Base-by-base conservation (phyloP, 208 protist species). In the Crithidia thermophila region DNA sequence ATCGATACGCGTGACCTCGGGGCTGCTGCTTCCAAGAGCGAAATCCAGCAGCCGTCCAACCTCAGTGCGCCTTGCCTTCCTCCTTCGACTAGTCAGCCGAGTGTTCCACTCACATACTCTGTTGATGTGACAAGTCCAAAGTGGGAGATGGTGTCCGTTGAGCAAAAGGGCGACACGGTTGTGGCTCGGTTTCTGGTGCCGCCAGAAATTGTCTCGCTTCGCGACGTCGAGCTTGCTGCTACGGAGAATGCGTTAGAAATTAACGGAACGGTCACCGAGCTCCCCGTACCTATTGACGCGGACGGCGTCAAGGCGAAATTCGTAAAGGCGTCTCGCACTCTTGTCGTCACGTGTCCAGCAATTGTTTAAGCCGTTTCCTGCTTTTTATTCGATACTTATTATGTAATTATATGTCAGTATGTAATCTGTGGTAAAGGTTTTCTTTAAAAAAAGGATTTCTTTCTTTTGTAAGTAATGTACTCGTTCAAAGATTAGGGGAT, bases 271-370 rank as follows among this genome's bases (percentile, higher is more conserved):
- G 58, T 61, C 1, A 67, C 77, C 9, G 61, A 72, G 36, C 60
- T 94, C 23, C 79, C 85, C 6, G 58, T 60, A 4, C 2, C 50
- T 21, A 77, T 91, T 53, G 63, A 63, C 52, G 63, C 75, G 8
- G 79, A 87, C 62, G 59, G 53, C 30, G 78, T 88, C 0, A 68
- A 68, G 28, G 89, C 89, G 28, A 94, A 86, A 37, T 58, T 68
- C 42, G 45, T 75, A 16, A 75, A 68, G 25, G 11, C 42, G 20
- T 46, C 34, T 34, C 70, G 45, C 10, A 75, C n/a, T 11, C 72
- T 94, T 23, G 49, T 87, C 13, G 59, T 91, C 3, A 91, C 75
- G 21, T 90, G 83, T 63, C 57, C 68, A 5, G 56, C 67, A 16
- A 42, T 53, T 66, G 37, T 56, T 42, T 62, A 57, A 51, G 9